These are phyloP conservation scores for Debaryomycetaceae sp. DNA, from an alignment of 1,139 yeast genomes.

Conservation along the genomic window DNA sequence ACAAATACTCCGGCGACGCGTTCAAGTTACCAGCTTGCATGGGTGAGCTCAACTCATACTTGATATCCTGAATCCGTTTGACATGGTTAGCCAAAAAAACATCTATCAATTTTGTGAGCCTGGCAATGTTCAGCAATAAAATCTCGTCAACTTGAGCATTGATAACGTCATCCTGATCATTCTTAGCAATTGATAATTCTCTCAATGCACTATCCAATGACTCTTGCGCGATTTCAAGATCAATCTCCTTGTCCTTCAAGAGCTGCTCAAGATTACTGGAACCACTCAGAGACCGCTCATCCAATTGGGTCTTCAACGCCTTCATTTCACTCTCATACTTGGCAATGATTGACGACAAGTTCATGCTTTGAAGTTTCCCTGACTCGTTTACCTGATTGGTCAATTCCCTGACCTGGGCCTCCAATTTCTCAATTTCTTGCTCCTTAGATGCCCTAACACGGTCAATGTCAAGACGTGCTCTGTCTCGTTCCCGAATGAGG, in stretches of 20 bases:
- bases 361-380: slow-evolving; percentile 65
- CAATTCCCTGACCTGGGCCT: slow-evolving; percentile 62
- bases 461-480: slow-evolving; percentile 82
- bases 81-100: slow-evolving; percentile 68
- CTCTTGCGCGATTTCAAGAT: slow-evolving; percentile 74
- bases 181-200: slow-evolving; percentile 54
- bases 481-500: slow-evolving; percentile 82
- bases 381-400: slow-evolving; percentile 57
- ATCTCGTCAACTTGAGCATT: slow-evolving; percentile 59
- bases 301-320: slow-evolving; percentile 35
- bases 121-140: slow-evolving; percentile 44
- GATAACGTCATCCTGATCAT: slow-evolving; percentile 50
- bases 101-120: slow-evolving; percentile 61
- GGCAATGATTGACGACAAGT: slow-evolving; percentile 55
- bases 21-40: slow-evolving; percentile 82
- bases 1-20: slow-evolving; percentile 68
- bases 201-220: slow-evolving; percentile 71
- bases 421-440: slow-evolving; percentile 62
- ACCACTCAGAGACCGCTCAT: slow-evolving; percentile 21
- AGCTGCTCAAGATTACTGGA: slow-evolving; percentile 37
- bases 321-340: slow-evolving; percentile 59
- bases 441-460: slow-evolving; percentile 63
- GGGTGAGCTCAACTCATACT: slow-evolving; percentile 71
- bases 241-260: slow-evolving; percentile 69
- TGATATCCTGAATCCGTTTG: slow-evolving; percentile 67